phyloP scores from a whole-genome alignment of 2,329 filamentous ascomycete genomes.

The Phialophora tarda region DNA sequence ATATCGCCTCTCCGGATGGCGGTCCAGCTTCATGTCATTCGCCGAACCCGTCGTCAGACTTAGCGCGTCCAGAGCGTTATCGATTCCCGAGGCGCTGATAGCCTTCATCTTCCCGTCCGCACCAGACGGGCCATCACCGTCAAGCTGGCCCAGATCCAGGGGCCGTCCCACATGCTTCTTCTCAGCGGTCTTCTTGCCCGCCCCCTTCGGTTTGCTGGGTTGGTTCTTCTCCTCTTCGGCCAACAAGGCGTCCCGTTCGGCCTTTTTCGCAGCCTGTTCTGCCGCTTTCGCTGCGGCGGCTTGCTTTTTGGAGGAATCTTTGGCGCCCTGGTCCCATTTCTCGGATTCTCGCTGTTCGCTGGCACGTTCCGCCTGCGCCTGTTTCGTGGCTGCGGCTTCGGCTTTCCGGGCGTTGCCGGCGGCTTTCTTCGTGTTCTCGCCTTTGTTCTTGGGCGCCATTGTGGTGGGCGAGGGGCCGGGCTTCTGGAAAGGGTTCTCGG shows the following conservation, averaged over 20 bases:
- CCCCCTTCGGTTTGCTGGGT: constrained; percentile 64
- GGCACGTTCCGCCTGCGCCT: constrained; percentile 70
- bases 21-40: constrained; percentile 75
- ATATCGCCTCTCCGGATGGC: constrained; percentile 85
- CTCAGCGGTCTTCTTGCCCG: constrained; percentile 57
- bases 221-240: constrained; percentile 79
- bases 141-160: constrained; percentile 76
- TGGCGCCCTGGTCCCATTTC: constrained; percentile 85
- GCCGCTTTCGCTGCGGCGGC: constrained; percentile 82
- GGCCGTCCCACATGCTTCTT: constrained; percentile 64
- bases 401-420: constrained; percentile 88
- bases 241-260: constrained; percentile 82
- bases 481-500: not conserved
- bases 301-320: constrained; percentile 88
- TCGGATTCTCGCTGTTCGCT: constrained; percentile 63
- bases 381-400: constrained; percentile 80
- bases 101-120: constrained; percentile 56
- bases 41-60: constrained; percentile 64
- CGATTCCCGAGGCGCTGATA: constrained; percentile 85
- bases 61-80: constrained; percentile 89
- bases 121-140: constrained; percentile 58
- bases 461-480: not conserved
- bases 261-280: constrained; percentile 84
- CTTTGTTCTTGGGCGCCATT: constrained; percentile 75
- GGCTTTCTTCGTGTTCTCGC: constrained; percentile 85